Evolutionary conservation across 441 rosid genomes (phyloP).

Genomic region (Gossypium aridum): DNA sequence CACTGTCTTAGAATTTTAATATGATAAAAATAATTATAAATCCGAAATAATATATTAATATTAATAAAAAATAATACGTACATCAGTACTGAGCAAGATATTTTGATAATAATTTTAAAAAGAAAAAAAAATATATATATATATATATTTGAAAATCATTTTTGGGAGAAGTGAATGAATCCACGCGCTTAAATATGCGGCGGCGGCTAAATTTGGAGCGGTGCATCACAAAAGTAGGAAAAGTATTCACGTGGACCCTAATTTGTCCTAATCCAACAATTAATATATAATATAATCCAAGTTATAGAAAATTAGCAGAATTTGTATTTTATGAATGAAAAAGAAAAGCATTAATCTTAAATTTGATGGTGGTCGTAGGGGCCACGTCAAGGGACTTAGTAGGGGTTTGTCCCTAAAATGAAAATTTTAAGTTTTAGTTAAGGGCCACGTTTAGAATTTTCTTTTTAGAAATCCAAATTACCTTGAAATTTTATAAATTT

Average conservation of each 20-base stretch:
- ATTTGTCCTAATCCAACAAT: slow-evolving; percentile 17
- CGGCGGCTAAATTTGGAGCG: slow-evolving; percentile 21
- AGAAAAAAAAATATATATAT: background rate
- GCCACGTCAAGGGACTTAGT: no score
- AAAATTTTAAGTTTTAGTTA: no score
- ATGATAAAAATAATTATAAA: no score
- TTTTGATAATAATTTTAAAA: background rate
- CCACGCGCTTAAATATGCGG: slow-evolving; percentile 15
- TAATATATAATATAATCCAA: background rate
- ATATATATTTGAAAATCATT: slow-evolving; percentile 9
- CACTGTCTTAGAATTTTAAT: no score
- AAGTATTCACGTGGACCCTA: slow-evolving; percentile 28
- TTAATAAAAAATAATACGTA: no score
- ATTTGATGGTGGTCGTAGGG: no score
- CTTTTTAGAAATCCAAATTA: no score
- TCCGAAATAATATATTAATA: no score
- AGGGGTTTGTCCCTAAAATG: no score
- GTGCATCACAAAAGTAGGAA: slow-evolving; percentile 12
- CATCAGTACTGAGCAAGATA: background rate
- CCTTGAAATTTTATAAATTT: no score
- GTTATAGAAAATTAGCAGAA: background rate
- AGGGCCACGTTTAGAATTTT: no score
- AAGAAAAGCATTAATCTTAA: no score
- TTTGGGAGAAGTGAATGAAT: slow-evolving; percentile 17
- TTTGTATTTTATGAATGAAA: background rate